phyloP scores from a whole-genome alignment of 1,139 yeast genomes.

The Blastobotrys raffinosifermentans region DNA sequence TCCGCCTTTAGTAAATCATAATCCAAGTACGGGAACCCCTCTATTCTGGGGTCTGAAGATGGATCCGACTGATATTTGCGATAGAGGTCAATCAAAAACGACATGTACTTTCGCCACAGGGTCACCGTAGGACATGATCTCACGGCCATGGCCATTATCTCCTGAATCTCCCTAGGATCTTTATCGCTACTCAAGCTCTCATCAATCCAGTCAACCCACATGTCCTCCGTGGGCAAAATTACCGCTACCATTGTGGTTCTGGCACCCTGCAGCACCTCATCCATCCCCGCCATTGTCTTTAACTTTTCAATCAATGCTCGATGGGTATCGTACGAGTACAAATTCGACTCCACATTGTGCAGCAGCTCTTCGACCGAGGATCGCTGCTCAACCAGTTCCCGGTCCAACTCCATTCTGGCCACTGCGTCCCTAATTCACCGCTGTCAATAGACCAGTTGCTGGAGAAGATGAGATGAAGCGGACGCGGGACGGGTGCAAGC shows the following conservation, averaged over 20 bases:
- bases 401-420: neutral
- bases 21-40: conserved; percentile 8
- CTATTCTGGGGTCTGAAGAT: conserved; percentile 10
- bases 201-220: conserved; percentile 27
- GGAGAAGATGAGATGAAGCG: too few relatives aligned
- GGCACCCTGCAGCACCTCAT: conserved; percentile 17
- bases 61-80: conserved; percentile 4
- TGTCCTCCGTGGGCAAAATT: conserved; percentile 16
- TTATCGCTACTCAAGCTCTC: conserved; percentile 14
- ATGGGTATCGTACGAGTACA: conserved; percentile 4
- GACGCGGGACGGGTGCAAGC: neutral
- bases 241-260: conserved; percentile 15
- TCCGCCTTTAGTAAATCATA: conserved; percentile 13
- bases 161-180: conserved; percentile 9
- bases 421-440: neutral
- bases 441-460: too few relatives aligned
- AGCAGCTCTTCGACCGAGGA: conserved; percentile 2
- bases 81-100: conserved; percentile 20
- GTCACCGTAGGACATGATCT: conserved; percentile 15
- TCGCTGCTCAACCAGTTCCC: too few relatives aligned
- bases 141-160: conserved; percentile 21
- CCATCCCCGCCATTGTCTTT: conserved; percentile 5
- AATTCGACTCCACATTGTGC: conserved; percentile 6
- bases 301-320: conserved; percentile 2
- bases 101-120: conserved; percentile 22